Percentiles rank a stretch among this genome's conserved stretches.
phyloP scores from a whole-genome alignment of 148 eudicot genomes.

The Heliosperma pusillum region DNA sequence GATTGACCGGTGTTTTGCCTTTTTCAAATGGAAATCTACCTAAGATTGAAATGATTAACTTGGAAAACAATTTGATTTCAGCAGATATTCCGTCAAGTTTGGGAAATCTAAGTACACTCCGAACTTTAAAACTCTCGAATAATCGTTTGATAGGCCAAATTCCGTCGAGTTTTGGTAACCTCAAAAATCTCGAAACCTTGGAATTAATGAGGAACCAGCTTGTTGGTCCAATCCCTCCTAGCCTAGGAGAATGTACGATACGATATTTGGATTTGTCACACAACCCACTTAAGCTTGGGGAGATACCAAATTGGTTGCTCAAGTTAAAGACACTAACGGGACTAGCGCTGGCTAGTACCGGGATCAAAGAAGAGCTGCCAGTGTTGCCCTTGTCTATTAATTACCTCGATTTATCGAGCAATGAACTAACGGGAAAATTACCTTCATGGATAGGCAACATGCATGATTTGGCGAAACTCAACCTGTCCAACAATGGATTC shows the following conservation, averaged over 20 bases:
- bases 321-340: conserved; percentile 26
- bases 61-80: not conserved
- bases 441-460: conserved; percentile 77
- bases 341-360: conserved; percentile 51
- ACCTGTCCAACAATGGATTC: conserved; percentile 57
- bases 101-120: too few relatives aligned
- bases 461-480: conserved; percentile 42
- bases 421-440: conserved; percentile 48
- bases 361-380: conserved; percentile 54
- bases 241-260: conserved; percentile 38
- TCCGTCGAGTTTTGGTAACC: conserved; percentile 54
- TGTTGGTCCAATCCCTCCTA: conserved; percentile 43
- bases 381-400: conserved; percentile 38
- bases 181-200: conserved; percentile 37
- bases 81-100: not conserved
- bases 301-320: conserved; percentile 44
- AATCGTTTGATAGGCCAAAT: conserved; percentile 50
- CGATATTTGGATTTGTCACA: conserved; percentile 51
- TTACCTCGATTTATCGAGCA: conserved; percentile 60
- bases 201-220: conserved; percentile 56
- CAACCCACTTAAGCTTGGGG: conserved; percentile 46
- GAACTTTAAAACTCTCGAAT: conserved; percentile 34
- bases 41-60: too few relatives aligned
- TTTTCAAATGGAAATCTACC: too few relatives aligned
- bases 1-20: too few relatives aligned